phyloP scores from a whole-genome alignment of 1,139 yeast species.

The Nakaseomyces bracarensis region DNA sequence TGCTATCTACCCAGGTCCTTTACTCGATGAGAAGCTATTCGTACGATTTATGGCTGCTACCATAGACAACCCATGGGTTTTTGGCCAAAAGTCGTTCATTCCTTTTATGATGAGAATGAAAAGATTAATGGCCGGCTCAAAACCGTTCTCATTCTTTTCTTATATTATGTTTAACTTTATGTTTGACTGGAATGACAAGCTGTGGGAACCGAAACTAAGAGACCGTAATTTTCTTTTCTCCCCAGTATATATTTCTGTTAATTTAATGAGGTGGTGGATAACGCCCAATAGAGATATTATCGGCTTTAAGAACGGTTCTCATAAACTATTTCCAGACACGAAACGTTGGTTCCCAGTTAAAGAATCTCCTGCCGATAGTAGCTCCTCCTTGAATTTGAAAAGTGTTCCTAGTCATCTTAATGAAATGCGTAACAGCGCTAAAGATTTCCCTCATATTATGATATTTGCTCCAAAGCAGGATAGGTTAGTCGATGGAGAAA shows the following conservation, averaged over 20 bases:
- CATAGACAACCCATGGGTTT: conserved; percentile 40
- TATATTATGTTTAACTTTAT: conserved; percentile 77
- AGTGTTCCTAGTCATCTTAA: conserved; percentile 31
- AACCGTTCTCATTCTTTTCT: conserved; percentile 55
- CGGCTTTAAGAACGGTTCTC: conserved; percentile 28
- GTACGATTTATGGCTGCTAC: conserved; percentile 37
- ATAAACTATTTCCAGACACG: conserved; percentile 28
- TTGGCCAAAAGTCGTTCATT: conserved; percentile 56
- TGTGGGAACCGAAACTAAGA: conserved; percentile 67
- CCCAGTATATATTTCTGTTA: conserved; percentile 72
- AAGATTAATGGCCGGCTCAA: conserved; percentile 38
- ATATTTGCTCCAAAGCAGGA: conserved; percentile 49
- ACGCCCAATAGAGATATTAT: conserved; percentile 25
- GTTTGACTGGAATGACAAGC: conserved; percentile 74
- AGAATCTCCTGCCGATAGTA: not conserved
- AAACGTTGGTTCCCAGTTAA: conserved; percentile 29
- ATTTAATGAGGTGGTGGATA: conserved; percentile 89
- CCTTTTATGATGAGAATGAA: conserved; percentile 51
- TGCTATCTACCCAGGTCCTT: conserved; percentile 77
- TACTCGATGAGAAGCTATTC: conserved; percentile 52
- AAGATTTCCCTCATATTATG: conserved; percentile 33
- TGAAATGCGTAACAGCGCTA: conserved; percentile 20
- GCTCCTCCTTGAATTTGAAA: conserved; percentile 10
- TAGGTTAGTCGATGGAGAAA: conserved; percentile 50
- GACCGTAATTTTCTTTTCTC: conserved; percentile 73